Percentiles rank a stretch among this genome's conserved stretches.
Conservation (phyloP, 176 grass and related monocot genomes). For the Sorghum bicolor region Sorghum_bicolor_NCBIv3 NC_012875.2:48043501-48044000, state of each 20-base stretch:
- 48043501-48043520: too few species aligned
- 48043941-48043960: neutral
- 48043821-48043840: neutral
- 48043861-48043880: slow-evolving; percentile 22
- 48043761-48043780: neutral
- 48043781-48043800: neutral
- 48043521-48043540: too few species aligned
- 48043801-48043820: neutral
- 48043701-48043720: neutral
- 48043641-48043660: neutral
- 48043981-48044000: neutral
- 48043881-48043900: slow-evolving; percentile 12
- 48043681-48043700: slow-evolving; percentile 1
- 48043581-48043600: neutral
- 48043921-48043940: neutral
- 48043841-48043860: neutral
- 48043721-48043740: neutral
- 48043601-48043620: neutral
- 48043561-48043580: too few species aligned
- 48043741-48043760: slow-evolving; percentile 12
- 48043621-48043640: neutral
- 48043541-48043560: too few species aligned
- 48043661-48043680: neutral
- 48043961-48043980: neutral
- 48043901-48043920: neutral